Conservation (phyloP, 192 early-diverging fungal species). For the Backusella australiensis region DNA sequence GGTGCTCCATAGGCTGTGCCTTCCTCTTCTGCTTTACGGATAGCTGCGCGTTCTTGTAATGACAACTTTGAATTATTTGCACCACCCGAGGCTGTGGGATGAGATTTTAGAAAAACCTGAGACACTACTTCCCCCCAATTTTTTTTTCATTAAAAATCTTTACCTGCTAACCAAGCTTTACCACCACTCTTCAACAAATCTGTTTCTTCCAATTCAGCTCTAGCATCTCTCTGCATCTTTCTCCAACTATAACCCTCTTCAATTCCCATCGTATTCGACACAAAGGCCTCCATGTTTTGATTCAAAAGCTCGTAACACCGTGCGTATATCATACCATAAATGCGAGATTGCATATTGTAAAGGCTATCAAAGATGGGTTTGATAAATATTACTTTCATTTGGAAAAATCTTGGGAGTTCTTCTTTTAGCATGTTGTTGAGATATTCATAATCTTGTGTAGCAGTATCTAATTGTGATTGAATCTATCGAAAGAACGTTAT, state of each 20-base stretch:
- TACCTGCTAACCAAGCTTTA: conserved; percentile 35
- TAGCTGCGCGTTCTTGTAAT: conserved; percentile 23
- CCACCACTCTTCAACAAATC: conserved; percentile 34
- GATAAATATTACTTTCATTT: conserved; percentile 68
- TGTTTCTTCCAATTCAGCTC: conserved; percentile 26
- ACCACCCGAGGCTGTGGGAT: conserved; percentile 19
- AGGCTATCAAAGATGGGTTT: conserved; percentile 86
- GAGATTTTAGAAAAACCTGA: background rate
- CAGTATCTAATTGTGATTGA: conserved; percentile 73
- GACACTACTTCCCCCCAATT: background rate
- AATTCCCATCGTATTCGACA: conserved; percentile 27
- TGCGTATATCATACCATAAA: conserved; percentile 66
- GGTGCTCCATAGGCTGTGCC: background rate
- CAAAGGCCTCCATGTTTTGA: conserved; percentile 23
- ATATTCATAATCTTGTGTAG: conserved; percentile 82
- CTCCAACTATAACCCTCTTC: conserved; percentile 27
- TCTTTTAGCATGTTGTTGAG: conserved; percentile 78
- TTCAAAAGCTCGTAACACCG: conserved; percentile 52
- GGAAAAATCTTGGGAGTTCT: conserved; percentile 77
- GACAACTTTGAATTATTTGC: conserved; percentile 24
- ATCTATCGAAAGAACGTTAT: conserved; percentile 23
- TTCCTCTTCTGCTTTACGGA: conserved; percentile 26
- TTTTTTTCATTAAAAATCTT: conserved; percentile 8
- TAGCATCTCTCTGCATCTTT: conserved; percentile 20
- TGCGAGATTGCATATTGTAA: conserved; percentile 79